Conservation (phyloP, 352 stramenopile genomes). For the Globisporangium paroecandrum region DNA sequence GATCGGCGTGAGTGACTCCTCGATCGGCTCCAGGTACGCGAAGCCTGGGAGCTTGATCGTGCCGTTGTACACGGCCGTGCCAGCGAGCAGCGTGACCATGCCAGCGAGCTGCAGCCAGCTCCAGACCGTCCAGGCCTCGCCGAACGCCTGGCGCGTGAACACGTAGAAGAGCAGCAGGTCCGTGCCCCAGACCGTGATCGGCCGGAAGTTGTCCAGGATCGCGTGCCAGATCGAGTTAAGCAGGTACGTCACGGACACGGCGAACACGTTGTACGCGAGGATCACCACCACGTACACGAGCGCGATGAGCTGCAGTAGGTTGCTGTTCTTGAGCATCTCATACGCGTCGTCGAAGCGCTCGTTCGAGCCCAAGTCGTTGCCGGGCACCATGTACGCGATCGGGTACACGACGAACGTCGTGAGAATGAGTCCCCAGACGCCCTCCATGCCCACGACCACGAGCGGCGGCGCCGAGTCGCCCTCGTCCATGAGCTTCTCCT, state of each 20-base stretch:
- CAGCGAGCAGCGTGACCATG: slow-evolving; percentile 92
- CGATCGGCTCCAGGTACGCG: slow-evolving; percentile 70
- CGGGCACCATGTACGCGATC: slow-evolving; percentile 88
- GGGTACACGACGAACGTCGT: slow-evolving; percentile 94
- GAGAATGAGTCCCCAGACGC: slow-evolving; percentile 93
- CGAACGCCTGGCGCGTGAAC: slow-evolving; percentile 88
- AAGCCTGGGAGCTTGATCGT: slow-evolving; percentile 76
- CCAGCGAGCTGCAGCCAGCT: slow-evolving; percentile 93
- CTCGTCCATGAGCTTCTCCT: slow-evolving; percentile 97
- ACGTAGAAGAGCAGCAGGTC: slow-evolving; percentile 97
- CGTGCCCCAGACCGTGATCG: slow-evolving; percentile 94
- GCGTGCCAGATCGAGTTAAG: slow-evolving; percentile 97
- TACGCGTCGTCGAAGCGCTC: slow-evolving; percentile 87
- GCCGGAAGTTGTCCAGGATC: slow-evolving; percentile 97
- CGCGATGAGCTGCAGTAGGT: slow-evolving; percentile 58
- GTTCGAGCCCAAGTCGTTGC: slow-evolving; percentile 92
- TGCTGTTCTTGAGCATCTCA: slow-evolving; percentile 68
- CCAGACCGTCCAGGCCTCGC: slow-evolving; percentile 93
- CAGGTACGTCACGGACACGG: slow-evolving; percentile 95
- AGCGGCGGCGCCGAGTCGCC: slow-evolving; percentile 90
- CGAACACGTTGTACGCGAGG: slow-evolving; percentile 96
- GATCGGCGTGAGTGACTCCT: slow-evolving; percentile 62
- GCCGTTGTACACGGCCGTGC: slow-evolving; percentile 97
- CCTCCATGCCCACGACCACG: slow-evolving; percentile 95
- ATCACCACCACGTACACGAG: slow-evolving; percentile 92